Evolutionary conservation across 2,329 filamentous ascomycete genomes (phyloP), one percentile per base, ranked within the genome.

Genomic region (Phialemonium atrogriseum): DNA sequence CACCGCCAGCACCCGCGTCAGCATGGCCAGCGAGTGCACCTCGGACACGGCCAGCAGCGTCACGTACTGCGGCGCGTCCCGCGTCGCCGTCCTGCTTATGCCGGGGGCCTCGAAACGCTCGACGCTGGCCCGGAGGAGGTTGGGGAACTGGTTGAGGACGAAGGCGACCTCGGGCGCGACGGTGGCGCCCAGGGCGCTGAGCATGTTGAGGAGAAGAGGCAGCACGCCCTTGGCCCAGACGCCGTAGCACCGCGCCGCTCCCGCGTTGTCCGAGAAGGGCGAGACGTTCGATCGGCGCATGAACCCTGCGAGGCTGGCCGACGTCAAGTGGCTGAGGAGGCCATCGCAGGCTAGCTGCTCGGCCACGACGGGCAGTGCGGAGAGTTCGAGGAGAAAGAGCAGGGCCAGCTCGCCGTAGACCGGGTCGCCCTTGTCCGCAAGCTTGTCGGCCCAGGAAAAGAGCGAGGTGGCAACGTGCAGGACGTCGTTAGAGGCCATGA

Each of bases 371-470:
- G 84, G 82, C 10, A 96, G 70, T 10, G 76, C 80, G 2, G 88
- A 94, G 10, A 98, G 70, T 44, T 94, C 84, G 14, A 94, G 75
- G 10, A 98, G 69, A 56, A 96, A 93, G 16, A 88, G 70, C 24
- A 94, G 71, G 47, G 84, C 84, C n/a, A 95, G 73, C 51, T 95
- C 88, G 41, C 88, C 91, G 54, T 95, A 96, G 18, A 96, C 67
- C 0, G 91, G 89, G 50, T 96, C 89, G 17, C 79, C 77, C 35
- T 81, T 73, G 21, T 81, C 70, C 1, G 81, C 73, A 15, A 96
- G 69, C 43, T 80, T 77, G 54, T 96, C 87, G 4, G 89, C 77
- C 91, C 91, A 98, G 0, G 87, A 94, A 58, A 89, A 96, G 5
- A 98, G 70, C 20, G 84, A 86, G 5, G 81, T 79, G 1, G 87